A percentile compares a stretch with the other conserved stretches of the same genome.
Conservation (phyloP, 2,329 filamentous ascomycete genomes). For the Colletotrichum limetticola region DNA sequence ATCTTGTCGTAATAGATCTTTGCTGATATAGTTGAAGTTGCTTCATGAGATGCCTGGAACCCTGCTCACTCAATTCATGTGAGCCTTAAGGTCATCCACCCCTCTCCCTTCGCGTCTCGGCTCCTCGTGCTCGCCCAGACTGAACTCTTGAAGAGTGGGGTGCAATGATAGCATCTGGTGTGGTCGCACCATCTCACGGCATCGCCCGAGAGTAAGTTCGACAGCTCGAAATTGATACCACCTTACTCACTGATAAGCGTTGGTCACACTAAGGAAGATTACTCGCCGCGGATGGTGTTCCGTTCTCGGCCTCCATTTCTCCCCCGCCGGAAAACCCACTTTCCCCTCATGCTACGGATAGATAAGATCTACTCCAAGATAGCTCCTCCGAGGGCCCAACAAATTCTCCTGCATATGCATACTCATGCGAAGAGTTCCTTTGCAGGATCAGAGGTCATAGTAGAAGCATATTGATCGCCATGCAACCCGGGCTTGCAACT, state of each 20-base stretch:
- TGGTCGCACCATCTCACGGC: background rate
- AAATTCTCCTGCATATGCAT: background rate
- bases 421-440: background rate
- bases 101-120: background rate
- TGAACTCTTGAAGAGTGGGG: slow-evolving; percentile 11
- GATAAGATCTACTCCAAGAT: slow-evolving; percentile 22
- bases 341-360: slow-evolving; percentile 15
- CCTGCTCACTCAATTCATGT: background rate
- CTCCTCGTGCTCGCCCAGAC: background rate
- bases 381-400: background rate
- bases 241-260: background rate
- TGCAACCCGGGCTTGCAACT: no score
- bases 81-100: background rate
- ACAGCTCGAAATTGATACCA: background rate
- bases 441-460: background rate
- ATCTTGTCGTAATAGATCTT: background rate
- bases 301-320: background rate
- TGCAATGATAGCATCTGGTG: slow-evolving; percentile 2
- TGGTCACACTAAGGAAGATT: background rate
- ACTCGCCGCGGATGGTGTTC: background rate
- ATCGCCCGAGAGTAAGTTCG: background rate
- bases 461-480: background rate
- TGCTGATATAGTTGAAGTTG: background rate
- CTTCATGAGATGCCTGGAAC: background rate
- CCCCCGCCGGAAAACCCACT: slow-evolving; percentile 12